Percentiles rank a stretch among this genome's conserved stretches.
Evolutionary conservation across 2,329 filamentous ascomycete genomes (phyloP).

Genomic region (Ilyonectria robusta): DNA sequence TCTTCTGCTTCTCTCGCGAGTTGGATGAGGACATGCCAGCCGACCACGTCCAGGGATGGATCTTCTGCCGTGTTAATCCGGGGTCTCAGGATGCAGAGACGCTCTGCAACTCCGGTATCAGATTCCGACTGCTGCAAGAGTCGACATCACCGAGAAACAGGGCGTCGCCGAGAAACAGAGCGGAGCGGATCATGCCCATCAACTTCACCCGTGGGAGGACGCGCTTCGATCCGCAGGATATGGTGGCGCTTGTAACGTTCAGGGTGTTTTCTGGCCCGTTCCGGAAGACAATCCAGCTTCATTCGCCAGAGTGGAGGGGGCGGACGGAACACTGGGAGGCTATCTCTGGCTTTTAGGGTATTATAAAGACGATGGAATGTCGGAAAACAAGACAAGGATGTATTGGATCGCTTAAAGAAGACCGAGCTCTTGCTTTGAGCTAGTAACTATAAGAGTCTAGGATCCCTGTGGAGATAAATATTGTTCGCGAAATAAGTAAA

Average conservation of each 20-base stretch:
- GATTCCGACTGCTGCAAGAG: background rate
- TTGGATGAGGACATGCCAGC: background rate
- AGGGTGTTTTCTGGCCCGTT: background rate
- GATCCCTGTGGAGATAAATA: background rate
- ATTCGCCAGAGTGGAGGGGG: background rate
- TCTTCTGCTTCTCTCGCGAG: slow-evolving; percentile 24
- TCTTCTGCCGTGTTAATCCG: slow-evolving; percentile 6
- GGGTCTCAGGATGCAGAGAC: background rate
- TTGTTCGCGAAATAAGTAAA: no score
- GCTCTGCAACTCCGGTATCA: background rate
- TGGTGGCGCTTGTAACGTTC: background rate
- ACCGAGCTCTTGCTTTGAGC: background rate
- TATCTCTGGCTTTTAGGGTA: background rate
- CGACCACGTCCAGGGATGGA: background rate
- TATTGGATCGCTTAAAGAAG: background rate
- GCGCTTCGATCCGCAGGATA: background rate
- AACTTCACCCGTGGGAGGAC: background rate
- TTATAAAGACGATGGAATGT: background rate
- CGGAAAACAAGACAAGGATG: background rate
- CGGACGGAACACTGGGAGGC: background rate
- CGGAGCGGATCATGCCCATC: background rate
- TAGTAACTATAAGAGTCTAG: background rate
- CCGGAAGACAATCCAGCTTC: background rate
- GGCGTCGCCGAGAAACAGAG: background rate
- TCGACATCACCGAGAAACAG: background rate